Base-by-base conservation (phyloP, 345 rosid species). In the Populus davidiana region DNA sequence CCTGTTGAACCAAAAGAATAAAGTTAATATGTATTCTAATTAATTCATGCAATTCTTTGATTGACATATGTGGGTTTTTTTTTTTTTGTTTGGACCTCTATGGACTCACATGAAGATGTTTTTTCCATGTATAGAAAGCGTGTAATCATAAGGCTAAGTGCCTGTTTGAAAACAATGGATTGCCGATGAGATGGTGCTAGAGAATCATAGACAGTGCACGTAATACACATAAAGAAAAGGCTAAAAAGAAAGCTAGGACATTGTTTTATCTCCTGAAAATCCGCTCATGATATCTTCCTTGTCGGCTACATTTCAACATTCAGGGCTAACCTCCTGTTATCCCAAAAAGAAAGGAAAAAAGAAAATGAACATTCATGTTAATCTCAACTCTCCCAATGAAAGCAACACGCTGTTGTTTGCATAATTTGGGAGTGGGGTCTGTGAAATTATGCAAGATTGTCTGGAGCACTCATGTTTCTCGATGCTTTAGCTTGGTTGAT, bases 241-340 rank as follows among this genome's bases (percentile, higher is more conserved):
- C 74, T 78, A 44, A 76, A 63, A 77, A 36, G 47, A 54, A 20
- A 38, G 6, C 23, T 0, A 56, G 35, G 61, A 21, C 23, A 16
- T 49, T 44, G 52, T 62, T 75, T 71, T 61, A 52, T 71, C 70
- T 63, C 69, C 85, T 76, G 81, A 71, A 87, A 85, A 85, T 87
- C 88, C 90, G 90, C 81, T 73, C 5, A 54, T n/a, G 43, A 85
- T 77, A 77, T 87, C 85, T 75, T 14, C 2, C 36, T 69, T 87
- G 90, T 87, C 88, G 86, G 84, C 68, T 21, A 68, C 64, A 67
- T 78, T 50, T n/a, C 21, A 70, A 59, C 64, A 59, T 63, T 75
- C 50, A 56, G n/a, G n/a, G 61, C 25, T 21, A 52, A 5, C 31
- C 29, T 59, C 10, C 23, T n/a, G 64, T n/a, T 23, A 23, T 59